phyloP scores from a whole-genome alignment of 2,329 filamentous ascomycete genomes.

The Clarireedia sp. region DNA sequence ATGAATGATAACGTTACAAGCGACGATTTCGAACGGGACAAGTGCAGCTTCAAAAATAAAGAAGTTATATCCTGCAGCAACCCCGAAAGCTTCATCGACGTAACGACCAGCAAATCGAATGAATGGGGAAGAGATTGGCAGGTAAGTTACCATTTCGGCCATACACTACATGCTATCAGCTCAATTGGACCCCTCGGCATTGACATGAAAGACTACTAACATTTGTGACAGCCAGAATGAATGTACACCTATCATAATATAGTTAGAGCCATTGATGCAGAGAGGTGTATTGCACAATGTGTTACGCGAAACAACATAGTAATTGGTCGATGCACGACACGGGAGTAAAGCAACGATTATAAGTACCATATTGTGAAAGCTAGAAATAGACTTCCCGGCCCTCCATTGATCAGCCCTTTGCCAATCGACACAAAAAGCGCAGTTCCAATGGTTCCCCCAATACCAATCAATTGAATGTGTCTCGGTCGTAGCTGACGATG shows the following conservation, averaged over 20 bases:
- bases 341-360: background rate
- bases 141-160: slow-evolving; percentile 70
- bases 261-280: slow-evolving; percentile 28
- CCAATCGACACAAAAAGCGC: slow-evolving; percentile 48
- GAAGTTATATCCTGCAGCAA: slow-evolving; percentile 67
- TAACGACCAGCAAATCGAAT: slow-evolving; percentile 69
- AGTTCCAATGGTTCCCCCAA: slow-evolving; percentile 58
- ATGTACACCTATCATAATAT: slow-evolving; percentile 42
- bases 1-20: slow-evolving; percentile 35
- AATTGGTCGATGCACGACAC: no score
- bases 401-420: slow-evolving; percentile 48
- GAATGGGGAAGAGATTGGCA: slow-evolving; percentile 71
- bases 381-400: slow-evolving; percentile 48
- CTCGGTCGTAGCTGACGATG: slow-evolving; percentile 34
- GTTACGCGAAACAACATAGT: no score
- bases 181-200: slow-evolving; percentile 58
- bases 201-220: slow-evolving; percentile 12
- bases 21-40: slow-evolving; percentile 33
- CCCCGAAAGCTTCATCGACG: slow-evolving; percentile 68
- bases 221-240: slow-evolving; percentile 52
- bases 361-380: slow-evolving; percentile 50
- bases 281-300: no score
- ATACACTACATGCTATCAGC: slow-evolving; percentile 30
- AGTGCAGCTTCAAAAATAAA: slow-evolving; percentile 59
- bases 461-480: slow-evolving; percentile 38